Conservation (phyloP, 495 filamentous ascomycete genomes). For the Apodospora peruviana region DNA sequence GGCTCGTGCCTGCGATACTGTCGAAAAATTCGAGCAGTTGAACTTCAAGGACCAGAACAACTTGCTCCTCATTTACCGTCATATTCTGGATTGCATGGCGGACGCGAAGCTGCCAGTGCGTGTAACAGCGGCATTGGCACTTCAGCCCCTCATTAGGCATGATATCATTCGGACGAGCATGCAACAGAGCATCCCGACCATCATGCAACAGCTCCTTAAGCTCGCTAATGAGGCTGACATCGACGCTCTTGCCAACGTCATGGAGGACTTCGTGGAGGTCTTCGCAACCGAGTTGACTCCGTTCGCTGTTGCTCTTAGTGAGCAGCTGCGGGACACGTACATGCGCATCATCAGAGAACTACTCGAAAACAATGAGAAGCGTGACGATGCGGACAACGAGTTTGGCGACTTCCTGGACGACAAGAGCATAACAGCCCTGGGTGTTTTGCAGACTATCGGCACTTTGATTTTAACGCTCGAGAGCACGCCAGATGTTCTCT, state of each 20-base stretch:
- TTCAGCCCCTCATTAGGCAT: conserved; percentile 93
- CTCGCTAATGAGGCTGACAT: conserved; percentile 94
- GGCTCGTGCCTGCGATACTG: conserved; percentile 89
- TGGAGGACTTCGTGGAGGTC: conserved; percentile 99
- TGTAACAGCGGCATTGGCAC: conserved; percentile 87
- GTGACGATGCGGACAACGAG: conserved; percentile 64
- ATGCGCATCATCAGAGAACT: conserved; percentile 89
- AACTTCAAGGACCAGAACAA: conserved; percentile 95
- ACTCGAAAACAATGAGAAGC: conserved; percentile 73
- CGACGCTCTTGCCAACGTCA: conserved; percentile 93
- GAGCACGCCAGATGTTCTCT: conserved; percentile 88
- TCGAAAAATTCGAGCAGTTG: conserved; percentile 95
- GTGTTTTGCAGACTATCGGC: conserved; percentile 95
- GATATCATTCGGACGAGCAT: conserved; percentile 88
- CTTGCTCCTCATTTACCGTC: conserved; percentile 88
- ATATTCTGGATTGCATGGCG: conserved; percentile 95
- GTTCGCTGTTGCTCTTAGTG: conserved; percentile 94
- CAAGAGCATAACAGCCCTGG: conserved; percentile 95
- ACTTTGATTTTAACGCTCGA: conserved; percentile 95
- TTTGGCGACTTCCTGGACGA: conserved; percentile 93
- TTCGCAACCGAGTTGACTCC: conserved; percentile 94
- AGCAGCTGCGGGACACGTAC: conserved; percentile 95
- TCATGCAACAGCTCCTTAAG: conserved; percentile 98
- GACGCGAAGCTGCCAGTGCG: conserved; percentile 86
- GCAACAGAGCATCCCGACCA: conserved; percentile 98